Evolutionary conservation across 2,329 filamentous ascomycete species (phyloP).

Genomic region (Tolypocladium cylindrosporum): DNA sequence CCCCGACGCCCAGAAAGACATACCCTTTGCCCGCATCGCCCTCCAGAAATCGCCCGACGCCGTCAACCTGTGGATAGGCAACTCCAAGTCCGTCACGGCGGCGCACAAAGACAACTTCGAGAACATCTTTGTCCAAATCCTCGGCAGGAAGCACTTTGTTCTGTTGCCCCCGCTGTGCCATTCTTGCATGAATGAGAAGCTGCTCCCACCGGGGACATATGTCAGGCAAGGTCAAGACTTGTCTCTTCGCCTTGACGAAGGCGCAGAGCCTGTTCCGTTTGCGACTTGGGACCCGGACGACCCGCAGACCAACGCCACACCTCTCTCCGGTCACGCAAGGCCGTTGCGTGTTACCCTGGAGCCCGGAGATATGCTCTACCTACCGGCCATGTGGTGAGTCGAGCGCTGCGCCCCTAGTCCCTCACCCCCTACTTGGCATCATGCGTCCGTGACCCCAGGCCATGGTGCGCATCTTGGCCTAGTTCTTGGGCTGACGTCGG

Average conservation of each 20-base stretch:
- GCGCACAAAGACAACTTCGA: slow-evolving; percentile 80
- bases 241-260: slow-evolving; percentile 23
- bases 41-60: slow-evolving; percentile 59
- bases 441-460: neutral
- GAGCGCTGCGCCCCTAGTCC: neutral
- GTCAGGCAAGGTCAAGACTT: slow-evolving; percentile 20
- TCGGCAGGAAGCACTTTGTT: slow-evolving; percentile 65
- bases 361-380: slow-evolving; percentile 71
- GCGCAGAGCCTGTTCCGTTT: slow-evolving; percentile 45
- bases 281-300: slow-evolving; percentile 65
- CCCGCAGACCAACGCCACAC: slow-evolving; percentile 37
- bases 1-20: slow-evolving; percentile 49
- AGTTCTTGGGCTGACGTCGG: neutral
- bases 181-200: slow-evolving; percentile 56
- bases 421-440: neutral
- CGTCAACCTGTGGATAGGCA: slow-evolving; percentile 76
- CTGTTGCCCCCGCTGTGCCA: slow-evolving; percentile 63
- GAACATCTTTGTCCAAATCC: slow-evolving; percentile 71
- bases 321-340: slow-evolving; percentile 47
- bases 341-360: slow-evolving; percentile 59
- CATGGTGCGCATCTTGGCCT: neutral
- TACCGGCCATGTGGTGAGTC: slow-evolving; percentile 67
- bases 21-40: slow-evolving; percentile 66
- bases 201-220: slow-evolving; percentile 51
- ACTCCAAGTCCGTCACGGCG: slow-evolving; percentile 57